Conservation (phyloP, 257 asterid species). For the Lithospermum erythrorhizon region DNA sequence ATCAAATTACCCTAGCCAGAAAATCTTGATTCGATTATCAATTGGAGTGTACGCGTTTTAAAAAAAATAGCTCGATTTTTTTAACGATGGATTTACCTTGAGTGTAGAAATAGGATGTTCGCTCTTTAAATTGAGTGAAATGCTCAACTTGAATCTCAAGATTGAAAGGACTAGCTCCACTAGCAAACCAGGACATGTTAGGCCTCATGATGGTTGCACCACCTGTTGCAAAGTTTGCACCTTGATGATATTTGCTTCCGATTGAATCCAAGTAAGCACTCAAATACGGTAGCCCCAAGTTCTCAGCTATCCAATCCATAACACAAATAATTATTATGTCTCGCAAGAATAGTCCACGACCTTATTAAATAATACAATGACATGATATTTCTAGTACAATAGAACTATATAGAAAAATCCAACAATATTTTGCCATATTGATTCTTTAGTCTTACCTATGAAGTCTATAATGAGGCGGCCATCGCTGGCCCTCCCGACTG, state of each 20-base stretch:
- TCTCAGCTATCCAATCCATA: conserved; percentile 31
- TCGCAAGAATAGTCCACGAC: not conserved
- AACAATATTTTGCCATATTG: too few relatives aligned
- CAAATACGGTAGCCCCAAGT: conserved; percentile 34
- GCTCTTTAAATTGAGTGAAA: conserved; percentile 36
- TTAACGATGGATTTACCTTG: conserved; percentile 15
- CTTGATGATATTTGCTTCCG: conserved; percentile 38
- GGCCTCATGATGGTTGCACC: conserved; percentile 55
- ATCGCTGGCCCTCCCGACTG: conserved; percentile 40
- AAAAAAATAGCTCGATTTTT: too few relatives aligned
- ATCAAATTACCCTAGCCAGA: too few relatives aligned
- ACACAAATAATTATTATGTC: not conserved
- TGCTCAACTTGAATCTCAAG: conserved; percentile 64
- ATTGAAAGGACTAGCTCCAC: conserved; percentile 48
- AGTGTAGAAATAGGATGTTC: conserved; percentile 29
- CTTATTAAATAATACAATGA: not conserved
- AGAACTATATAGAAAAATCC: not conserved
- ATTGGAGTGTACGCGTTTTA: too few relatives aligned
- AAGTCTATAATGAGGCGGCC: conserved; percentile 56
- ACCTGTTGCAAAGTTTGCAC: conserved; percentile 75
- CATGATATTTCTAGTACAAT: not conserved
- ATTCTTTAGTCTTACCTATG: conserved; percentile 30
- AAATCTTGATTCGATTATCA: too few relatives aligned
- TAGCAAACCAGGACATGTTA: conserved; percentile 36
- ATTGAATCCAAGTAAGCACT: conserved; percentile 60